phyloP scores from a whole-genome alignment of 441 rosid genomes.

The Omphalea diandra region DNA sequence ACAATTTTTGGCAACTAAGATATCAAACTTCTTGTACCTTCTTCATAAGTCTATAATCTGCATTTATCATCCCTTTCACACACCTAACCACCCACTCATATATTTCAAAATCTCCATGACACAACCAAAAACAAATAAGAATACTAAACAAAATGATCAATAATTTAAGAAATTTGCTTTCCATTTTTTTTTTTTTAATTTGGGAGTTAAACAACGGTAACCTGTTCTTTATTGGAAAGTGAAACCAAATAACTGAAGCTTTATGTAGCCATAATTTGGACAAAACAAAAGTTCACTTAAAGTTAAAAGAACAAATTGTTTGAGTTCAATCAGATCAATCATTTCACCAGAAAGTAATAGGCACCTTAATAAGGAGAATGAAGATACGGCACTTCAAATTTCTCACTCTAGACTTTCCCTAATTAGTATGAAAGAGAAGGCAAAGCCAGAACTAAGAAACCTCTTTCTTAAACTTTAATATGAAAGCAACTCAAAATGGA shows the following conservation, averaged over 20 bases:
- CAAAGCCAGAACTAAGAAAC: not conserved
- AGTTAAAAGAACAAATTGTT: not conserved
- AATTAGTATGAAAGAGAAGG: not conserved
- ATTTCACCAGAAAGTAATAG: not conserved
- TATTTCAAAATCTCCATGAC: not conserved
- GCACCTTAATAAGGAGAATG: not conserved
- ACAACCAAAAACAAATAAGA: conserved; percentile 2
- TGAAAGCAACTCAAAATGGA: not conserved
- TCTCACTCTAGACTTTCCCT: not conserved
- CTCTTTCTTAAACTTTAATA: not conserved
- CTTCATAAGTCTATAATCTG: no score
- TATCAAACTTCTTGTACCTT: not conserved
- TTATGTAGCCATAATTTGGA: not conserved
- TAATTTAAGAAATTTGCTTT: not conserved
- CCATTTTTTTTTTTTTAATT: not conserved
- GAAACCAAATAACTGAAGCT: not conserved
- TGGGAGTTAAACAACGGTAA: not conserved
- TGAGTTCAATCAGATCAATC: not conserved
- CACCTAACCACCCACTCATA: not conserved
- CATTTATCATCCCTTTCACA: not conserved
- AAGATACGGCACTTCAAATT: no score
- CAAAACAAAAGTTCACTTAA: not conserved
- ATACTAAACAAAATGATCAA: not conserved
- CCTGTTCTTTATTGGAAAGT: not conserved
- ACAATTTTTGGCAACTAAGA: not conserved